Conservation (phyloP, 345 rosid genomes). For the Dimocarpus longan region DNA sequence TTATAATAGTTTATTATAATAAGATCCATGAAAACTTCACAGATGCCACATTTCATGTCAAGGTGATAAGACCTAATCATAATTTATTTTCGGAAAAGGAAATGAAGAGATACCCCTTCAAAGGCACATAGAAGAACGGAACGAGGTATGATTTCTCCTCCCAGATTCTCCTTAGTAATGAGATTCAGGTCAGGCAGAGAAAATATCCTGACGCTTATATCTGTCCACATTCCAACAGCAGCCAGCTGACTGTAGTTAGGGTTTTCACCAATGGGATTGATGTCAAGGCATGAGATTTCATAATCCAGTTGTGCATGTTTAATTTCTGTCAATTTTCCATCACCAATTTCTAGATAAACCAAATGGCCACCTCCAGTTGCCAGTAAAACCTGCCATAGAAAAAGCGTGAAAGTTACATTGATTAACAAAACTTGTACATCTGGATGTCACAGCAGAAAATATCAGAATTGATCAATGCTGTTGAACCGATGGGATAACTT, state of each 20-base stretch:
- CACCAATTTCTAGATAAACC: constrained; percentile 89
- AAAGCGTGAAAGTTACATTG: constrained; percentile 1
- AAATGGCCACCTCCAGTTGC: constrained; percentile 98
- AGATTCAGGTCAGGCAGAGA: constrained; percentile 83
- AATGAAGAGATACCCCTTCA: constrained; percentile 72
- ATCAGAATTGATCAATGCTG: background rate
- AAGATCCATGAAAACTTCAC: background rate
- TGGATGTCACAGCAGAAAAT: background rate
- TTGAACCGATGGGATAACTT: background rate
- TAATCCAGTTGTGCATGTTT: constrained; percentile 75
- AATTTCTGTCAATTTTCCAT: constrained; percentile 66
- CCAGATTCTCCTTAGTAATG: constrained; percentile 78
- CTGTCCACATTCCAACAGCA: constrained; percentile 99
- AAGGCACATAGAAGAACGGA: constrained; percentile 89
- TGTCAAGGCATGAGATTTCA: constrained; percentile 95
- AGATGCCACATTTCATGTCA: background rate
- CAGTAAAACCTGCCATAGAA: constrained; percentile 65
- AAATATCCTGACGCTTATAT: constrained; percentile 81
- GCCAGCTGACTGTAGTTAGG: constrained; percentile 79
- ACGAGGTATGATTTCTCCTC: constrained; percentile 97
- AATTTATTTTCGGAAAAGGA: background rate
- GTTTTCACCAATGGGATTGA: constrained; percentile 82
- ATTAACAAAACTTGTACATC: background rate
- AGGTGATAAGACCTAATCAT: background rate
- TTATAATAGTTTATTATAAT: background rate